Conservation (phyloP, 208 protist species). For the Angomonas deanei region DNA sequence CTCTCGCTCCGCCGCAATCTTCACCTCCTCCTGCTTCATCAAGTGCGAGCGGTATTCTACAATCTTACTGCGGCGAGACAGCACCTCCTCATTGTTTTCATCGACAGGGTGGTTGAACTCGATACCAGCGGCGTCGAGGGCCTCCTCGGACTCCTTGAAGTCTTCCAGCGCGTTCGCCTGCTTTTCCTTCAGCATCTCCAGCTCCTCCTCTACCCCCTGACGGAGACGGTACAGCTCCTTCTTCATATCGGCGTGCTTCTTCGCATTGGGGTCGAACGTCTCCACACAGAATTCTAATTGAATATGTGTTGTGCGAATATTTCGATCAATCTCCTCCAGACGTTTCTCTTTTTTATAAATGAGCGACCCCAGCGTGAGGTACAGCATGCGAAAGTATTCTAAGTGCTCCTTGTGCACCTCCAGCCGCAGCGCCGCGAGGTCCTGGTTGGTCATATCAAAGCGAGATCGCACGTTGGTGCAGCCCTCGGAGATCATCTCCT, state of each 20-base stretch:
- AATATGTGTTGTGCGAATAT: conserved; percentile 69
- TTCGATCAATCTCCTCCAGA: conserved; percentile 71
- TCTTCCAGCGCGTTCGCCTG: conserved; percentile 61
- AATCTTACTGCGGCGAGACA: conserved; percentile 79
- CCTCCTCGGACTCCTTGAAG: conserved; percentile 73
- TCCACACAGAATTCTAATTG: conserved; percentile 80
- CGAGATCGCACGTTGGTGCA: conserved; percentile 66
- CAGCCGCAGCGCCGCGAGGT: conserved; percentile 55
- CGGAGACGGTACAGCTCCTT: conserved; percentile 76
- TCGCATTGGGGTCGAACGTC: conserved; percentile 77
- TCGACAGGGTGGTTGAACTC: conserved; percentile 68
- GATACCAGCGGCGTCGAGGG: conserved; percentile 57
- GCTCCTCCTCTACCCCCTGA: conserved; percentile 69
- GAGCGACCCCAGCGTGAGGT: conserved; percentile 73
- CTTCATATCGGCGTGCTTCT: conserved; percentile 75
- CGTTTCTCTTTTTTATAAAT: conserved; percentile 78
- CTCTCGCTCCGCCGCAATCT: conserved; percentile 79
- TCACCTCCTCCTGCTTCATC: conserved; percentile 79
- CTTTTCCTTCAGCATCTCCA: conserved; percentile 74
- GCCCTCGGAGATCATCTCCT: conserved; percentile 69
- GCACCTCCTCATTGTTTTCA: conserved; percentile 69
- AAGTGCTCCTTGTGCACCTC: conserved; percentile 82
- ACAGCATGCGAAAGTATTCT: conserved; percentile 68
- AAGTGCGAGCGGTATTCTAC: conserved; percentile 81
- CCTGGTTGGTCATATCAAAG: conserved; percentile 70